phyloP scores from a whole-genome alignment of 805 yeast species.

The Lipomyces starkeyi region DNA sequence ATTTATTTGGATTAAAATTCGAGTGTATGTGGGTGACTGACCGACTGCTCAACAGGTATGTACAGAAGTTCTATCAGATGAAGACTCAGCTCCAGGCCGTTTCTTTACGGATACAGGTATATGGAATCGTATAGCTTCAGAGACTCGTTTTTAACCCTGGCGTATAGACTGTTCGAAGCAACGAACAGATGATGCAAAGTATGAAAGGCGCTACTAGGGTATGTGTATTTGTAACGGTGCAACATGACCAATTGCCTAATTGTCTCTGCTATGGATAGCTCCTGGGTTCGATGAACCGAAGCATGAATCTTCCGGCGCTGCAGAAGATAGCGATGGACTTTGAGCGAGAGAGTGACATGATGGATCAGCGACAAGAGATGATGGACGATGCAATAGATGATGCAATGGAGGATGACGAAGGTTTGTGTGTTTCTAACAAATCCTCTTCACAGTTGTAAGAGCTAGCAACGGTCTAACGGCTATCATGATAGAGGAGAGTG shows the following conservation, averaged over 20 bases:
- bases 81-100: slow-evolving; percentile 94
- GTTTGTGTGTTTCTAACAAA: slow-evolving; percentile 9
- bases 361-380: slow-evolving; percentile 98
- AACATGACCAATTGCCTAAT: neutral
- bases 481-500: slow-evolving; percentile 32
- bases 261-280: neutral
- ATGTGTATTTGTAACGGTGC: neutral
- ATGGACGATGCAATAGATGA: slow-evolving; percentile 98
- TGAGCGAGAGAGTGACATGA: slow-evolving; percentile 88
- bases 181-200: slow-evolving; percentile 91
- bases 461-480: neutral
- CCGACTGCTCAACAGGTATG: slow-evolving; percentile 46
- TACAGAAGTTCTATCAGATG: slow-evolving; percentile 88
- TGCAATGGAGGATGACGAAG: slow-evolving; percentile 88
- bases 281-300: slow-evolving; percentile 81
- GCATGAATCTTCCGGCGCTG: slow-evolving; percentile 87
- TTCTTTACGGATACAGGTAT: slow-evolving; percentile 60
- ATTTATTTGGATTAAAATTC: neutral
- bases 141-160: neutral
- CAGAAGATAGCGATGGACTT: slow-evolving; percentile 92
- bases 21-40: neutral
- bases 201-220: slow-evolving; percentile 92
- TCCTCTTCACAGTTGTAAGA: neutral
- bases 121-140: neutral
- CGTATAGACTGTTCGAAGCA: slow-evolving; percentile 73